Percentiles rank a stretch among this genome's conserved stretches.
Evolutionary conservation across 495 filamentous ascomycete species (phyloP).

Genomic region (Penicillium dipodomyicola): DNA sequence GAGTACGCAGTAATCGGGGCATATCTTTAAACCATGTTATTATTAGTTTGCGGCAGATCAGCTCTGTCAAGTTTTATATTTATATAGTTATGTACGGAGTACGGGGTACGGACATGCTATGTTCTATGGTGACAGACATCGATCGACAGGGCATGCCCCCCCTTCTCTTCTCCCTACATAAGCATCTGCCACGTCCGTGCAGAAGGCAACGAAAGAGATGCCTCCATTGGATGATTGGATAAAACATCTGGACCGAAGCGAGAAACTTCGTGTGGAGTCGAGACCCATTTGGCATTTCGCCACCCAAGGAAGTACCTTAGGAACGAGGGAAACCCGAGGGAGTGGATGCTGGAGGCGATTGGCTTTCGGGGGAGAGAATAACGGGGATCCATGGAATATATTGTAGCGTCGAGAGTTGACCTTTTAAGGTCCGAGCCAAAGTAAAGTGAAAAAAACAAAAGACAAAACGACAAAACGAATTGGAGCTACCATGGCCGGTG

Average conservation of each 20-base stretch:
- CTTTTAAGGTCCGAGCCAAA: slow-evolving; percentile 3
- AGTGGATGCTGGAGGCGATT: slow-evolving; percentile 11
- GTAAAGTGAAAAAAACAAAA: not conserved
- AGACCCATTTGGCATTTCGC: not conserved
- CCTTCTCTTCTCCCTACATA: not conserved
- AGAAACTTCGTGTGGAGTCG: slow-evolving; percentile 8
- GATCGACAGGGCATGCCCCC: slow-evolving; percentile 4
- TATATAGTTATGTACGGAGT: not conserved
- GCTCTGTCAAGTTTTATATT: slow-evolving; percentile 4
- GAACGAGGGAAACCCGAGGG: slow-evolving; percentile 7
- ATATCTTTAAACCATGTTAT: slow-evolving; percentile 12
- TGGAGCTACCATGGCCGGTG: slow-evolving; percentile 6
- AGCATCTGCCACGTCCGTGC: slow-evolving; percentile 9
- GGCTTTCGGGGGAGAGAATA: slow-evolving; percentile 4
- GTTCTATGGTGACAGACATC: not conserved
- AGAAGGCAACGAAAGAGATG: not conserved
- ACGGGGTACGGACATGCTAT: not conserved
- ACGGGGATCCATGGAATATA: too few relatives aligned
- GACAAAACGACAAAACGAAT: too few relatives aligned
- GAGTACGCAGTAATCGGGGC: not conserved
- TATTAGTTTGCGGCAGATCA: slow-evolving; percentile 3
- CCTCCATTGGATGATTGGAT: not conserved
- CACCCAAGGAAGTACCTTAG: too few relatives aligned
- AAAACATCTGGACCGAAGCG: not conserved
- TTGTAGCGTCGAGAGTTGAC: too few relatives aligned